phyloP scores from a whole-genome alignment of 805 yeast genomes.

The Jamesozyma hellenica region DNA sequence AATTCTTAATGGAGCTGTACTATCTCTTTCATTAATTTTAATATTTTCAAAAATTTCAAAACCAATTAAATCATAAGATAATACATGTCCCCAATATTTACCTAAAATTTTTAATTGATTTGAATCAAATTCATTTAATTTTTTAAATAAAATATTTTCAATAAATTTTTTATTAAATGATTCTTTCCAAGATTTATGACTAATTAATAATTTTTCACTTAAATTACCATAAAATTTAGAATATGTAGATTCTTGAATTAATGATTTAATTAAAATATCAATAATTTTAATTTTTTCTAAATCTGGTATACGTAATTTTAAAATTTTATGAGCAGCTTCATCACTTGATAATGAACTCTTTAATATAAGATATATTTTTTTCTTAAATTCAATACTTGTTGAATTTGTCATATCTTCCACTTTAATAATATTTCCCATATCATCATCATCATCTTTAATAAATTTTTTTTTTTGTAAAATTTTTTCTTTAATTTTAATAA shows the following conservation, averaged over 20 bases:
- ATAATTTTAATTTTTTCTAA: conserved; percentile 44
- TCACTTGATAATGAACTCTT: conserved; percentile 88
- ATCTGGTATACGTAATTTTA: conserved; percentile 38
- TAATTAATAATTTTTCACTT: conserved; percentile 51
- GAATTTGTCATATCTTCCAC: conserved; percentile 58
- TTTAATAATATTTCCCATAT: conserved; percentile 19
- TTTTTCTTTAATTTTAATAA: conserved; percentile 35
- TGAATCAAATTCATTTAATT: conserved; percentile 58
- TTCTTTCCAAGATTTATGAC: conserved; percentile 45
- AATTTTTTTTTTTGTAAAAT: conserved; percentile 12
- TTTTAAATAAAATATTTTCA: conserved; percentile 38
- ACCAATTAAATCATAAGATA: conserved; percentile 59
- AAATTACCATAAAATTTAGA: conserved; percentile 76
- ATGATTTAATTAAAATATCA: conserved; percentile 68
- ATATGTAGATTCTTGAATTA: conserved; percentile 79
- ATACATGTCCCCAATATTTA: conserved; percentile 74
- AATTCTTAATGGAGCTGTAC: conserved; percentile 74
- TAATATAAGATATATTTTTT: conserved; percentile 67
- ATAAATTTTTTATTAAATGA: conserved; percentile 46
- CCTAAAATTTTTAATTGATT: conserved; percentile 70
- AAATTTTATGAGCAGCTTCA: conserved; percentile 82
- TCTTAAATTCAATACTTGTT: conserved; percentile 54
- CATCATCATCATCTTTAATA: conserved; percentile 10
- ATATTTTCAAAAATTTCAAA: conserved; percentile 52
- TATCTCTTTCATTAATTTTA: conserved; percentile 54